Percentiles rank a stretch among this genome's conserved stretches.
Evolutionary conservation across 345 rosid genomes (phyloP).

Genomic region (Arabidopsis suecica): DNA sequence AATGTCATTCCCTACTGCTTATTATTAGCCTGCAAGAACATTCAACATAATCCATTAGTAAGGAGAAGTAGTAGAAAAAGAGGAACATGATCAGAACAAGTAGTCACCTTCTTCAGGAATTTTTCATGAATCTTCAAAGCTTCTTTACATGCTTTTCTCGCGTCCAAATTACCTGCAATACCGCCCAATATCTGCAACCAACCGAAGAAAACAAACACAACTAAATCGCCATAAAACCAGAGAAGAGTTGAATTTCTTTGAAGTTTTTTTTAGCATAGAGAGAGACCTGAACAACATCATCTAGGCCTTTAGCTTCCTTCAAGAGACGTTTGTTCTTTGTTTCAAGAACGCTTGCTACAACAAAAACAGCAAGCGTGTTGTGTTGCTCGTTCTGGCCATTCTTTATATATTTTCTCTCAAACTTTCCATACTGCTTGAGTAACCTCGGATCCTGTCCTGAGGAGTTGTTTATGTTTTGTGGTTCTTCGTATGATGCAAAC

Average conservation of each 20-base stretch:
- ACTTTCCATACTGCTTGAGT: slow-evolving; percentile 80
- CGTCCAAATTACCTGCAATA: slow-evolving; percentile 74
- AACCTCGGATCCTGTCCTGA: slow-evolving; percentile 49
- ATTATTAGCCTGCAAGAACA: slow-evolving; percentile 41
- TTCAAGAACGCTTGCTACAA: slow-evolving; percentile 91
- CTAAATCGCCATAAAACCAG: neutral
- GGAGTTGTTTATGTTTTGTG: slow-evolving; percentile 39
- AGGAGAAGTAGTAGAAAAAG: neutral
- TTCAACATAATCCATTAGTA: slow-evolving; percentile 17
- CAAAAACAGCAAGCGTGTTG: slow-evolving; percentile 70
- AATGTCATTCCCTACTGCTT: slow-evolving; percentile 24
- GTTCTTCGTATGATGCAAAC: slow-evolving; percentile 60
- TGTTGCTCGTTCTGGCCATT: slow-evolving; percentile 54
- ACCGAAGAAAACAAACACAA: neutral
- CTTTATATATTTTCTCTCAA: slow-evolving; percentile 64
- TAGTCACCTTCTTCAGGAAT: slow-evolving; percentile 64
- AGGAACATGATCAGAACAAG: slow-evolving; percentile 25
- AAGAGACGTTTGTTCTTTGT: slow-evolving; percentile 76
- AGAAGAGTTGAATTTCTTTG: neutral
- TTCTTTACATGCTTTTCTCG: slow-evolving; percentile 75
- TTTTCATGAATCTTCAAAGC: slow-evolving; percentile 88
- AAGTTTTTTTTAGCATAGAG: slow-evolving; percentile 7
- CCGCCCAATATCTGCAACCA: slow-evolving; percentile 70
- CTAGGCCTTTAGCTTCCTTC: slow-evolving; percentile 85
- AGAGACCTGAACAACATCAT: slow-evolving; percentile 80